Evolutionary conservation across 768 basidiomycete species (phyloP).

Genomic region (Dentipellis fragilis): DNA sequence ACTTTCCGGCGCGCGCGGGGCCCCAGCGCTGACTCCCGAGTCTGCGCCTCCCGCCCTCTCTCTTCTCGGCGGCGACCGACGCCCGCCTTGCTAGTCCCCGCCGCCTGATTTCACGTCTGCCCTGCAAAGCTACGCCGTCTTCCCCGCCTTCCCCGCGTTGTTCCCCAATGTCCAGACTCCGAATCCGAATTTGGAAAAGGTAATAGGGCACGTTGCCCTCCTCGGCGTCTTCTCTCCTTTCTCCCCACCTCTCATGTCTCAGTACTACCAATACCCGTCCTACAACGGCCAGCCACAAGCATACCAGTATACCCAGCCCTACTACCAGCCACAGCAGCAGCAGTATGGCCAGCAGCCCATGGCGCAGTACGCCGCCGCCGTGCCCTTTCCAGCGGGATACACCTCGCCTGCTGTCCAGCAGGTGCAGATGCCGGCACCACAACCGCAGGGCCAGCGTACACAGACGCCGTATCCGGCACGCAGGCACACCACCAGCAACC

Average conservation of each 20-base stretch:
- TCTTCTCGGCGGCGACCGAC: no score
- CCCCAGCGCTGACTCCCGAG: no score
- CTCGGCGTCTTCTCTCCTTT: not conserved
- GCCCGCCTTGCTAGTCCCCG: no score
- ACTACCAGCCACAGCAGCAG: constrained; percentile 11
- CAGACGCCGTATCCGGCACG: constrained; percentile 21
- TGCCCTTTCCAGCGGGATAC: constrained; percentile 5
- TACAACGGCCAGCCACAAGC: constrained; percentile 1
- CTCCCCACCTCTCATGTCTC: not conserved
- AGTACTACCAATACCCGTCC: not conserved
- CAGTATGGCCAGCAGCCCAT: constrained; percentile 9
- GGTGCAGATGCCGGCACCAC: constrained; percentile 4
- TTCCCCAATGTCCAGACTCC: not conserved
- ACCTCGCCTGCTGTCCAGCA: constrained; percentile 1
- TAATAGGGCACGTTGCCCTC: constrained; percentile 11
- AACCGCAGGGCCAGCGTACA: constrained; percentile 5
- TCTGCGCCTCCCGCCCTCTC: no score
- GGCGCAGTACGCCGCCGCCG: not conserved
- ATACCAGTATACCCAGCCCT: constrained; percentile 5
- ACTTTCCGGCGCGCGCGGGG: no score
- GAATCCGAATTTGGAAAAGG: constrained; percentile 9
- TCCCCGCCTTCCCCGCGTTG: not conserved
- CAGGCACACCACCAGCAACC: constrained; percentile 26
- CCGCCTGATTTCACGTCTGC: no score
- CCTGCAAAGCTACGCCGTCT: not conserved